Evolutionary conservation across 2,329 filamentous ascomycete species (phyloP), one percentile per base, ranked within the genome.

Genomic region (Aureobasidium lini): DNA sequence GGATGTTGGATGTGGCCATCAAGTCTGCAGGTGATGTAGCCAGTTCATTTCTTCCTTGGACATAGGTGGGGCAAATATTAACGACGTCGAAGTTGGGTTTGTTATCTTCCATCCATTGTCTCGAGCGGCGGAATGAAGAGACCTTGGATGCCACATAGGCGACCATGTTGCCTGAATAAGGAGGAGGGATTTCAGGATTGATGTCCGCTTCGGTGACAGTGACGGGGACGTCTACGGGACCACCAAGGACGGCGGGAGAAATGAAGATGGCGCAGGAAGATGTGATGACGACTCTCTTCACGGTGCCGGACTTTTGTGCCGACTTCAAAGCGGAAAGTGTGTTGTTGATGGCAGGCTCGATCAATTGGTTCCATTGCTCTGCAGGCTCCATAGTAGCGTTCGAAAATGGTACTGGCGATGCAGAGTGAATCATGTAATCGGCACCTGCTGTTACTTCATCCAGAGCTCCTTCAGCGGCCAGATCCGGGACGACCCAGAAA

Each of bases 281-380:
- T 11, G 77, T 79, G 52, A 79, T 74, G 16, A 79, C 72, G 8
- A 79, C 64, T 13, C 73, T 69, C 59, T 71, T 68, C n/a, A 79
- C 68, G 0, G 65, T 69, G 1, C 65, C 61, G 6, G 59, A 60
- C 56, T 71, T 71, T 15, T 66, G 46, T 1, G 75, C 76, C 0
- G 75, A 68, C 28, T 72, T 62, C 2, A 79, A 67, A 6, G 78
- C 69, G 5, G 66, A 66, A 4, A 70, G 53, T 0, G 72, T 77
- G 18, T 72, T 73, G 48, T 70, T 66, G 32, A 77, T 65, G 15
- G 67, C 68, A 0, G 67, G 65, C 9, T 62, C 46, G n/a, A 66
- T 62, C 28, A 64, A 49, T 46, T 63, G 37, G 11, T 48, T 42
- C 5, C 31, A 32, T 5, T 60, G 49, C 9, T 60, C n/a, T 31